These are phyloP conservation scores for Sporothrix sp. DNA, from an alignment of 2,329 filamentous ascomycete species.

Conservation along the genomic window DNA sequence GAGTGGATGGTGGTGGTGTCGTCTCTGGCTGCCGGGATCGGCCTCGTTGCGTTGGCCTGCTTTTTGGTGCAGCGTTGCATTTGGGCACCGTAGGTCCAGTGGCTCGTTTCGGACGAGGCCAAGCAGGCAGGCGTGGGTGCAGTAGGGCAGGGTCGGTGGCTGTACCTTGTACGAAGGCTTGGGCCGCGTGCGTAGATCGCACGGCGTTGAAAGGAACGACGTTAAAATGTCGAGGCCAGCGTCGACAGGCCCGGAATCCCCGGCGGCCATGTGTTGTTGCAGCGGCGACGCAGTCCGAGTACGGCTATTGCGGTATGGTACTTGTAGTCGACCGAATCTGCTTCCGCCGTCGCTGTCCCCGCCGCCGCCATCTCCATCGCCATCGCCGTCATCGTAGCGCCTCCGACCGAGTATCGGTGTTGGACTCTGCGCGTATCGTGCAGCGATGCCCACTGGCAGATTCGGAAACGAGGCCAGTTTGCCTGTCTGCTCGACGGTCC, in stretches of 20 bases:
- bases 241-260: not conserved
- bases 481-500: slow-evolving; percentile 6
- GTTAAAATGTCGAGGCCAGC: slow-evolving; percentile 7
- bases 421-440: not conserved
- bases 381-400: not conserved
- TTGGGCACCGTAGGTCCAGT: slow-evolving; percentile 9
- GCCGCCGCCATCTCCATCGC: not conserved
- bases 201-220: slow-evolving; percentile 8
- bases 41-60: not conserved
- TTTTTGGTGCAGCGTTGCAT: slow-evolving; percentile 6
- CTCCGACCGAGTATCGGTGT: not conserved
- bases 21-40: not conserved
- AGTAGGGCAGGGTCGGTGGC: slow-evolving; percentile 7
- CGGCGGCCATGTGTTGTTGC: not conserved
- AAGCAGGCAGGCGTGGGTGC: slow-evolving; percentile 11
- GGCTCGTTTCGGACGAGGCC: slow-evolving; percentile 5
- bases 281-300: too few species aligned
- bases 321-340: too few species aligned
- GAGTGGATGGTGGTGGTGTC: slow-evolving; percentile 1
- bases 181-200: slow-evolving; percentile 8
- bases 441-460: slow-evolving; percentile 6
- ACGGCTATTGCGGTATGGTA: too few species aligned
- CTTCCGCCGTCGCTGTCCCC: too few species aligned
- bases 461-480: slow-evolving; percentile 7
- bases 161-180: slow-evolving; percentile 8